phyloP scores from a whole-genome alignment of 1,139 yeast genomes.

The Debaryomycetaceae sp. region DNA sequence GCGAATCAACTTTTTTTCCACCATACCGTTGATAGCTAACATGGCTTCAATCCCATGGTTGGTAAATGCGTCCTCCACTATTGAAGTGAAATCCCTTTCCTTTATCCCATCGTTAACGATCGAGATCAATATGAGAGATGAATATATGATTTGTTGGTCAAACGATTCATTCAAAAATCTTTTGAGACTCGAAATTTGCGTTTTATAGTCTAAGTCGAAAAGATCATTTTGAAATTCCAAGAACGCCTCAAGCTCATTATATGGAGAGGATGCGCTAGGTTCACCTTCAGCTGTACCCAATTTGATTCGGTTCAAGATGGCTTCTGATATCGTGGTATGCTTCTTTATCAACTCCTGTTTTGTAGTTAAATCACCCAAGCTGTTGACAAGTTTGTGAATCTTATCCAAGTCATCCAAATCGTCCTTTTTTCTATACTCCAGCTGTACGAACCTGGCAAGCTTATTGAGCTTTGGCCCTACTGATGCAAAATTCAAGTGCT shows the following conservation, averaged over 20 bases:
- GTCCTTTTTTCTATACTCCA: slow-evolving; percentile 62
- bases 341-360: slow-evolving; percentile 67
- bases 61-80: slow-evolving; percentile 50
- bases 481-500: slow-evolving; percentile 71
- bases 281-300: slow-evolving; percentile 17
- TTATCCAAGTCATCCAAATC: slow-evolving; percentile 48
- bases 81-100: slow-evolving; percentile 50
- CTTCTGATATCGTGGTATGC: slow-evolving; percentile 77
- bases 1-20: slow-evolving; percentile 23
- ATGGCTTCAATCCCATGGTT: slow-evolving; percentile 56
- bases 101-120: slow-evolving; percentile 63
- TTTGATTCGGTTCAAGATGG: slow-evolving; percentile 53
- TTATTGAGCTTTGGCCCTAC: slow-evolving; percentile 72
- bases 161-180: slow-evolving; percentile 44
- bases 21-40: slow-evolving; percentile 24
- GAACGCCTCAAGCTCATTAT: slow-evolving; percentile 46
- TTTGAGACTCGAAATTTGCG: slow-evolving; percentile 45
- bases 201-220: slow-evolving; percentile 54
- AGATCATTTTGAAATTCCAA: slow-evolving; percentile 75
- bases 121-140: slow-evolving; percentile 53
- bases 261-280: slow-evolving; percentile 12
- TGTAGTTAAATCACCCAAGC: slow-evolving; percentile 62
- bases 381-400: slow-evolving; percentile 69
- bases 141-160: slow-evolving; percentile 38
- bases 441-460: slow-evolving; percentile 69